A percentile compares a stretch with the other conserved stretches of the same genome.
Evolutionary conservation across 2,329 filamentous ascomycete genomes (phyloP).

Genomic region (Fusarium hostae): DNA sequence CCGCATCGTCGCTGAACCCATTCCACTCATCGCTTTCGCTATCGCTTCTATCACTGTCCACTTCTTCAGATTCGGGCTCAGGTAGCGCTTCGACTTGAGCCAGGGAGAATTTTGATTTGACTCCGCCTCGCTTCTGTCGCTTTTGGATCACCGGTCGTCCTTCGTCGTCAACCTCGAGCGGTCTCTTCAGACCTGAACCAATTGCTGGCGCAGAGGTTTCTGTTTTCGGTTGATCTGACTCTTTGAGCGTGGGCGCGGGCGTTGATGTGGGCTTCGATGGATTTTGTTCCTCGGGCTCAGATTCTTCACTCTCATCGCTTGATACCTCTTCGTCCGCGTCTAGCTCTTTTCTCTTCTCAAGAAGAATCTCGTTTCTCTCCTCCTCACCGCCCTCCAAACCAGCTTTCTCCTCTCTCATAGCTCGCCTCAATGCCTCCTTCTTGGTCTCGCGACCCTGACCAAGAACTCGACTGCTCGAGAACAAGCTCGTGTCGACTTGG

Average conservation of each 20-base stretch:
- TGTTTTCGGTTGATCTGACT: constrained; percentile 12
- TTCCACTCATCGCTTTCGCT: constrained; percentile 65
- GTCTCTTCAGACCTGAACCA: constrained; percentile 87
- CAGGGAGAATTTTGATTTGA: constrained; percentile 65
- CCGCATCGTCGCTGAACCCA: constrained; percentile 66
- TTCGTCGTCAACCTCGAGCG: constrained; percentile 81
- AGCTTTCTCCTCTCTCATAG: constrained; percentile 71
- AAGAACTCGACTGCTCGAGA: constrained; percentile 80
- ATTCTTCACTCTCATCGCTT: constrained; percentile 31
- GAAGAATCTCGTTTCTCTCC: constrained; percentile 66
- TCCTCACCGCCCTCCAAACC: constrained; percentile 66
- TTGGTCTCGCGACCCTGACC: constrained; percentile 79
- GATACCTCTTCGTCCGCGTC: constrained; percentile 43
- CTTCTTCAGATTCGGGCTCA: constrained; percentile 50
- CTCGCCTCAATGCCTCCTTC: constrained; percentile 72
- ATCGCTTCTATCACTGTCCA: constrained; percentile 27
- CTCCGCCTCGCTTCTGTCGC: constrained; percentile 76
- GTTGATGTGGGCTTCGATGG: background rate
- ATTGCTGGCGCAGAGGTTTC: constrained; percentile 44
- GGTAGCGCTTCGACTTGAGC: constrained; percentile 51
- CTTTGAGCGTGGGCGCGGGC: background rate
- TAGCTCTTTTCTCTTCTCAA: constrained; percentile 52
- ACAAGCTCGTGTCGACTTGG: constrained; percentile 83
- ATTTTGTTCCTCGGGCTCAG: constrained; percentile 4
- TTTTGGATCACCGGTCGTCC: constrained; percentile 86